These are phyloP conservation scores for Pleurotus eryngii DNA, from an alignment of 768 basidiomycete species.

Conservation along the genomic window DNA sequence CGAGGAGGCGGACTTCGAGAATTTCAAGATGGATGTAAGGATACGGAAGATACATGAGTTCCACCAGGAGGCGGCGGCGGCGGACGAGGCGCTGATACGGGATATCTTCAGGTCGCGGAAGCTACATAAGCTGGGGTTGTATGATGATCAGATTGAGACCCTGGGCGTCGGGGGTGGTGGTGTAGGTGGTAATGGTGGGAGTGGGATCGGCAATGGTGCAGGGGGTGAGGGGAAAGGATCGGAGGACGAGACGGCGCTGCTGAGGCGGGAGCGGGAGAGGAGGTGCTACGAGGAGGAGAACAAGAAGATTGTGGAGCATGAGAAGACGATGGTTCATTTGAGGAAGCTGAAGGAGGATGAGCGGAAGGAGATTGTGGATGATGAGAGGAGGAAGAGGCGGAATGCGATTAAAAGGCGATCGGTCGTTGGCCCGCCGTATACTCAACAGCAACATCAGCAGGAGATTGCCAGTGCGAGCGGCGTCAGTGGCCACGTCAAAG, in stretches of 20 bases:
- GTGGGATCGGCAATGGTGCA: slow-evolving; percentile 11
- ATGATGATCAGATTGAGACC: slow-evolving; percentile 16
- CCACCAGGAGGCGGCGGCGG: slow-evolving; percentile 16
- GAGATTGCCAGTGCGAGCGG: no score
- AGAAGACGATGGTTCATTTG: slow-evolving; percentile 29
- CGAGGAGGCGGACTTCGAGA: slow-evolving; percentile 37
- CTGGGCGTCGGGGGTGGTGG: slow-evolving; percentile 13
- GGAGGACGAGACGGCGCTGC: slow-evolving; percentile 21
- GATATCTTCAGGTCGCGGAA: slow-evolving; percentile 8
- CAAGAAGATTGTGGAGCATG: slow-evolving; percentile 33
- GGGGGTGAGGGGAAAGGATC: slow-evolving; percentile 14
- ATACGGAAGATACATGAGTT: slow-evolving; percentile 48
- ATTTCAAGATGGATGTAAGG: slow-evolving; percentile 43
- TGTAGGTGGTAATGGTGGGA: slow-evolving; percentile 14
- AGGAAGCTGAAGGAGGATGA: slow-evolving; percentile 27
- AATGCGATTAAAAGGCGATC: slow-evolving; percentile 10
- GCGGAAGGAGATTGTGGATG: slow-evolving; percentile 18
- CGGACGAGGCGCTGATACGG: slow-evolving; percentile 11
- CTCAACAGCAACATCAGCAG: no score
- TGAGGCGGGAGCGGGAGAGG: slow-evolving; percentile 19
- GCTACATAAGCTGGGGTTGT: slow-evolving; percentile 10
- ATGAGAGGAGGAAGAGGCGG: slow-evolving; percentile 27
- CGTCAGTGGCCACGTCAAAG: not conserved
- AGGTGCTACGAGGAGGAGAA: slow-evolving; percentile 23
- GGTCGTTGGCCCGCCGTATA: not conserved